These are phyloP conservation scores for Quercus tomentella DNA, from an alignment of 331 rosid genomes.

Conservation along the genomic window DNA sequence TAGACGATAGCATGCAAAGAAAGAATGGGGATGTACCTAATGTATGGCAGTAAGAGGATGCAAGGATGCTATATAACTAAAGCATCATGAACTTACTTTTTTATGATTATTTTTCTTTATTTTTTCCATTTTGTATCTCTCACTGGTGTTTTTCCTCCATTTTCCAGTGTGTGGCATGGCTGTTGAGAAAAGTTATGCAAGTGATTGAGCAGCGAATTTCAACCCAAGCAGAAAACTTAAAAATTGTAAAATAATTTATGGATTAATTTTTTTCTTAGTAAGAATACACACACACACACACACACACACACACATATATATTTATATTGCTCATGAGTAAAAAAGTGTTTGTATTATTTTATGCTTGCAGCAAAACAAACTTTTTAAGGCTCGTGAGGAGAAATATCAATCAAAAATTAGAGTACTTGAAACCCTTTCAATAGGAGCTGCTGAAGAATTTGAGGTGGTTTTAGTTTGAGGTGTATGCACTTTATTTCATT, in stretches of 20 bases:
- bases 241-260: constrained; percentile 48
- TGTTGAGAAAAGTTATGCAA: constrained; percentile 71
- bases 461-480: constrained; percentile 54
- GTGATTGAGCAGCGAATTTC: constrained; percentile 68
- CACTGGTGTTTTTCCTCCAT: constrained; percentile 19
- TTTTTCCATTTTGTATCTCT: constrained; percentile 8
- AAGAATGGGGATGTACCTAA: constrained; percentile 64
- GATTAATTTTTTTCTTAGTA: neutral
- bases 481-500: constrained; percentile 6
- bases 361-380: constrained; percentile 66
- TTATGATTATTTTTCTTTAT: neutral
- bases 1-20: constrained; percentile 61
- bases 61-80: constrained; percentile 22
- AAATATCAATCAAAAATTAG: constrained; percentile 66
- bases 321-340: constrained; percentile 17
- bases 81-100: constrained; percentile 19
- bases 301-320: too few relatives aligned
- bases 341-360: constrained; percentile 28
- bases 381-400: constrained; percentile 76
- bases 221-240: constrained; percentile 66
- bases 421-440: constrained; percentile 80
- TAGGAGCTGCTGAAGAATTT: constrained; percentile 75
- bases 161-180: constrained; percentile 63
- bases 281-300: too few relatives aligned
- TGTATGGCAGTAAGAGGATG: constrained; percentile 51